A percentile compares a stretch with the other conserved stretches of the same genome.
Conservation (phyloP, 106 monocot genomes). For the Dioscorea dumetorum region DNA sequence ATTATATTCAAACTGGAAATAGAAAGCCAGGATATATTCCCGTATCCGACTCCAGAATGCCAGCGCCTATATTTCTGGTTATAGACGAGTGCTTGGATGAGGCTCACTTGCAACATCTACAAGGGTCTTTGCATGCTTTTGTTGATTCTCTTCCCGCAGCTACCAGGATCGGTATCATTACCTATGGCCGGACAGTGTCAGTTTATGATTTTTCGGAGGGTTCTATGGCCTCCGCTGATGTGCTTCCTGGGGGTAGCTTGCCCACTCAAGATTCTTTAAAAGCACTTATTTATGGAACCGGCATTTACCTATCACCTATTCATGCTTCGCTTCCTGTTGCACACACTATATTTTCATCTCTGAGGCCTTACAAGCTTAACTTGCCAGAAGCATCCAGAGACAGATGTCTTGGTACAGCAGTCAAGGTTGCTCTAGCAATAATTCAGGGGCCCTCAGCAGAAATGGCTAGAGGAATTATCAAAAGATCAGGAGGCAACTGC, state of each 20-base stretch:
- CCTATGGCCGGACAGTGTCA: slow-evolving; percentile 94
- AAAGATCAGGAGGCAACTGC: slow-evolving; percentile 80
- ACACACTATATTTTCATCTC: slow-evolving; percentile 87
- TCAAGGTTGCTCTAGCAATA: slow-evolving; percentile 86
- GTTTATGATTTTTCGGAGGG: slow-evolving; percentile 99
- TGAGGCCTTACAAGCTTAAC: slow-evolving; percentile 66
- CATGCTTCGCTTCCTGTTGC: slow-evolving; percentile 81
- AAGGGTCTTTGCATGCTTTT: slow-evolving; percentile 96
- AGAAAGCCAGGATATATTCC: slow-evolving; percentile 72
- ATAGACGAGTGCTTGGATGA: slow-evolving; percentile 98
- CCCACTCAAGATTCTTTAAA: slow-evolving; percentile 75
- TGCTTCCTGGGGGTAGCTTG: slow-evolving; percentile 80
- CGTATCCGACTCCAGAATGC: slow-evolving; percentile 60
- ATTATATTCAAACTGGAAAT: slow-evolving; percentile 78
- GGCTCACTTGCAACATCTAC: slow-evolving; percentile 85
- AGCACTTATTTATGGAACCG: slow-evolving; percentile 91
- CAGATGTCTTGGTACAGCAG: slow-evolving; percentile 88
- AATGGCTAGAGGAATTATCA: slow-evolving; percentile 70
- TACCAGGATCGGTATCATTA: slow-evolving; percentile 74
- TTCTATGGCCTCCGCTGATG: slow-evolving; percentile 85
- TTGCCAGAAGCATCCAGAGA: slow-evolving; percentile 83
- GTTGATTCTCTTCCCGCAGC: slow-evolving; percentile 79
- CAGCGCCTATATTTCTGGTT: slow-evolving; percentile 76
- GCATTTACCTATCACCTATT: slow-evolving; percentile 76
- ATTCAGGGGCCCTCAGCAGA: slow-evolving; percentile 87